Base-by-base conservation (phyloP, 202 grass and related monocot species). In the Schoenoplectus tabernaemontani region DNA sequence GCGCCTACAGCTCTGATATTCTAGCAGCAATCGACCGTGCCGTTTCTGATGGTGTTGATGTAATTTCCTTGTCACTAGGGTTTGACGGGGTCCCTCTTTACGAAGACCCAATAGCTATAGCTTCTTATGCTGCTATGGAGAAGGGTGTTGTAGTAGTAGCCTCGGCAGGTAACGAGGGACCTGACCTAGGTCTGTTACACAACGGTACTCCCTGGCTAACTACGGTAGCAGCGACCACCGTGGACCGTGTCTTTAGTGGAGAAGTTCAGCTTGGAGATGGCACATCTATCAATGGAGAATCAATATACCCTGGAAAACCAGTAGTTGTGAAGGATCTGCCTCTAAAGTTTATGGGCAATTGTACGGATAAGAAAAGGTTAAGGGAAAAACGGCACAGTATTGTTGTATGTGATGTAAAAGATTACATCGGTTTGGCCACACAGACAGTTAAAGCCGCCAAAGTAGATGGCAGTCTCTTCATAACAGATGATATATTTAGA, bases 141-240 rank as follows among this genome's bases (percentile, higher is more conserved):
- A 87, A 20, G 0, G 91, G 94, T 8, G 87, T 97, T 41, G 76
- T 94, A 62, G 87, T 97, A 0, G 85, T 90, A n/a, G 81, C 87
- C 23, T 97, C 95, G 0, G 70, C 91, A 0, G 89, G 91, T 0
- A 97, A 97, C 60, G 22, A 57, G 0, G 95, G 91, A 22, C 87
- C 91, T 0, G 0, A 0, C 17, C 30, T 56, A 1, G 80, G 89
- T 11, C 1, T 7, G 4, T 19, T 97, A 24, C 94, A 92, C 84
- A 97, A 94, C 5, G 91, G 91, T 13, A 90, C 84, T 60, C 86
- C 89, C 1, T 94, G 94, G 94, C 46, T 94, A 5, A 81, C 88
- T 11, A 97, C 91, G 5, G 89, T 92, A 33, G 94, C 58, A 0
- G 94, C 91, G 11, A 82, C 79, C 61, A 88, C 87, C 0, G 82